Evolutionary conservation across 108 stramenopile genomes (phyloP), one percentile per base, ranked within the genome.

Genomic region (Bacterosira constricta): DNA sequence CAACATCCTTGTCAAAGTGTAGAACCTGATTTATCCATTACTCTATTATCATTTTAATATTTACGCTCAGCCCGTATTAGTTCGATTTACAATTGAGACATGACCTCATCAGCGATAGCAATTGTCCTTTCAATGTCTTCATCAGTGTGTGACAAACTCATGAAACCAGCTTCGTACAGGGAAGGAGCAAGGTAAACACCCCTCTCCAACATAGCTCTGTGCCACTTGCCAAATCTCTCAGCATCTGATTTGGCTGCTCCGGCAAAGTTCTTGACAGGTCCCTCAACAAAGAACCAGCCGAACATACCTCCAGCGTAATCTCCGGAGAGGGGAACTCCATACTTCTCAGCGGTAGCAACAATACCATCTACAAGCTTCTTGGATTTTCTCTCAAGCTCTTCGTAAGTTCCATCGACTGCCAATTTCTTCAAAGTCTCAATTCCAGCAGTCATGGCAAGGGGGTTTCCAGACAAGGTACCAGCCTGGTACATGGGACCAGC

Each of bases 401-500:
- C 94, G 83, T 99, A 94, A 15, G 86, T 83, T 25, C 97, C 97
- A 20, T 87, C 85, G 53, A 83, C 44, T 6, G 52, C 70, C 44
- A 96, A 84, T 71, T 96, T 97, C 88, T 98, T 96, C 75, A 98
- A 63, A 34, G 98, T 98, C 80, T 97, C 96, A 62, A 98, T 96
- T 52, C 98, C 98, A 35, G 98, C 98, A 52, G 94, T 94, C 98
- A 98, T 98, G 63, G 98, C 98, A 73, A 98, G 82, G 12, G 98
- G 98, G 81, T 98, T 98, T 50, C 98, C 98, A 52, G 91, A 92
- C 17, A 98, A 85, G 27, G 98, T 98, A 34, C 98, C 98, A 15
- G 98, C 98, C 82, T 98, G 98, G 86, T 98, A 98, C 98, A 98
- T 97, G 49, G 98, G 98, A 53, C 98, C 98, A 51, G 97, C 91